A percentile compares a stretch with the other conserved stretches of the same genome.
phyloP scores from a whole-genome alignment of 2,329 filamentous ascomycete species.

The Pseudovirgaria hyperparasitica region DNA sequence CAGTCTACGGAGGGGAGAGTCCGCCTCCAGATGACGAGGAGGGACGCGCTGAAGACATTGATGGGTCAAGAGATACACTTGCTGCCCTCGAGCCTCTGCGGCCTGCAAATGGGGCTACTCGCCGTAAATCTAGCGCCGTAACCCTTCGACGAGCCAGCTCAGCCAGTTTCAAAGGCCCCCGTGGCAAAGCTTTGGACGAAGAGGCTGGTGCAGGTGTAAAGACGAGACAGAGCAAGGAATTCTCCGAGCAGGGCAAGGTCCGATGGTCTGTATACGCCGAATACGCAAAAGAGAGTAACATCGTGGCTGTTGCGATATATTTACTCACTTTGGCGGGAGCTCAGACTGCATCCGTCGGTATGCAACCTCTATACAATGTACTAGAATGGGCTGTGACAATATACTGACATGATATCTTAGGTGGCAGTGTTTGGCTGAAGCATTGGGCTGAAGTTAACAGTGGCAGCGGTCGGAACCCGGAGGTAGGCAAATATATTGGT shows the following conservation, averaged over 20 bases:
- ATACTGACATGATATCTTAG: no score
- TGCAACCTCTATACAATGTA: slow-evolving; percentile 21
- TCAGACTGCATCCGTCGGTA: slow-evolving; percentile 71
- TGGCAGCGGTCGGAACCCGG: slow-evolving; percentile 50
- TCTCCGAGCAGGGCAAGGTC: slow-evolving; percentile 87
- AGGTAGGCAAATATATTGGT: slow-evolving; percentile 82
- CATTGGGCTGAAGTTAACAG: slow-evolving; percentile 77
- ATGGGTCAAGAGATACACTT: slow-evolving; percentile 55
- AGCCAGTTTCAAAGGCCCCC: slow-evolving; percentile 75
- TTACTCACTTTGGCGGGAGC: slow-evolving; percentile 62
- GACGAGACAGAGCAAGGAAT: slow-evolving; percentile 78
- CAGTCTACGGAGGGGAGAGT: slow-evolving; percentile 36
- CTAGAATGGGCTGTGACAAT: no score
- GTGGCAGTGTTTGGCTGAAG: slow-evolving; percentile 86
- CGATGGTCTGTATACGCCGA: slow-evolving; percentile 93
- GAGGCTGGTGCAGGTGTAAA: slow-evolving; percentile 62
- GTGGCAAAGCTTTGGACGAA: slow-evolving; percentile 75
- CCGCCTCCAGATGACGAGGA: slow-evolving; percentile 37
- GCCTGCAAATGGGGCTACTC: slow-evolving; percentile 39
- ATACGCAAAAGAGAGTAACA: slow-evolving; percentile 90
- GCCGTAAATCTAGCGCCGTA: slow-evolving; percentile 53
- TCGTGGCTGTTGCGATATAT: slow-evolving; percentile 73
- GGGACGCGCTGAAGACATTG: slow-evolving; percentile 38
- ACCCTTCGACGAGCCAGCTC: slow-evolving; percentile 85
- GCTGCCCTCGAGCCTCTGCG: slow-evolving; percentile 68